These are phyloP conservation scores for Meira nashicola DNA, from an alignment of 1,284 basidiomycete genomes.

Conservation along the genomic window DNA sequence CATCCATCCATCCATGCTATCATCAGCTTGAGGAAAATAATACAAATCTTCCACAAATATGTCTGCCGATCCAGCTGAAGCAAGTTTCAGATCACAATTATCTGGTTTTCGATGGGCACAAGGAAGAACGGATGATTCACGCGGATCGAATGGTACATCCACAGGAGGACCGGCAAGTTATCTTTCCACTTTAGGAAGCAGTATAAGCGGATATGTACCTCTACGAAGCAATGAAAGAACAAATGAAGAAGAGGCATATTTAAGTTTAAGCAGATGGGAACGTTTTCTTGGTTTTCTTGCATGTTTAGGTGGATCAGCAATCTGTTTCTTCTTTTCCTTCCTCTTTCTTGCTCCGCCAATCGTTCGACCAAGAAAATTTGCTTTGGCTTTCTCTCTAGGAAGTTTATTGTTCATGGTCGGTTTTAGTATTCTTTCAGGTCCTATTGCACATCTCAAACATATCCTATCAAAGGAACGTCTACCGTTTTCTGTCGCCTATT, in stretches of 20 bases:
- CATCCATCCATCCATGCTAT: too few relatives aligned
- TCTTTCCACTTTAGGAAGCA: constrained; percentile 2
- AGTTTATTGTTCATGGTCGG: constrained; percentile 50
- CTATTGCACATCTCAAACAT: constrained; percentile 46
- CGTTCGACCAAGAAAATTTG: constrained; percentile 56
- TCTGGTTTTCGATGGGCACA: constrained; percentile 42
- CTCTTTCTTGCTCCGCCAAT: constrained; percentile 70
- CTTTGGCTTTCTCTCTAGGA: constrained; percentile 47
- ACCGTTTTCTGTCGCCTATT: constrained; percentile 60
- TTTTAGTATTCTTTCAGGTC: constrained; percentile 48
- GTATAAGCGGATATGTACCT: constrained; percentile 66
- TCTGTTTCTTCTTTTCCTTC: constrained; percentile 94
- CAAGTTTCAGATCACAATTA: constrained; percentile 3
- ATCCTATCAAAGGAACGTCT: constrained; percentile 55
- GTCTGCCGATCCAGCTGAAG: neutral
- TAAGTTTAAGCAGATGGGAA: constrained; percentile 51
- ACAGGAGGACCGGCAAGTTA: constrained; percentile 14
- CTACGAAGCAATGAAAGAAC: constrained; percentile 73
- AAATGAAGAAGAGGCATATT: constrained; percentile 92
- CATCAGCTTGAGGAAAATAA: too few relatives aligned
- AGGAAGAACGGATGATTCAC: constrained; percentile 37
- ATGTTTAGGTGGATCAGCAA: constrained; percentile 80
- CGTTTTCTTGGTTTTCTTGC: constrained; percentile 82
- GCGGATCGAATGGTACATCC: constrained; percentile 7
- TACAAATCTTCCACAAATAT: too few relatives aligned